These are phyloP conservation scores for Heliamphora exappendiculata DNA, from an alignment of 148 eudicot species.

Conservation along the genomic window DNA sequence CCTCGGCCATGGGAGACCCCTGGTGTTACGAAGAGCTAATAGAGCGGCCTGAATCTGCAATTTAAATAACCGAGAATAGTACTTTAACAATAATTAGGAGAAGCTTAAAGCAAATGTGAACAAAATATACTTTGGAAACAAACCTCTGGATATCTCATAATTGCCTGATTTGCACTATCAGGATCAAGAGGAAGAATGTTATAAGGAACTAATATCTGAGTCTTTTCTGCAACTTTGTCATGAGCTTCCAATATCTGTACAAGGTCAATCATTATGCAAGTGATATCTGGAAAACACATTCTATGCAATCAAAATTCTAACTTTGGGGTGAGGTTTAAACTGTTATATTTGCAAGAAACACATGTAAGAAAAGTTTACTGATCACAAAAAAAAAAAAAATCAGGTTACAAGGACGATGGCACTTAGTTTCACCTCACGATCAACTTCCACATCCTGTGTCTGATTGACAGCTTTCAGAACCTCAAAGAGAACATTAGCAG, in stretches of 20 bases:
- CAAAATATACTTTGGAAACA: background rate
- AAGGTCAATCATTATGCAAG: background rate
- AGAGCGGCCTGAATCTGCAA: slow-evolving; percentile 93
- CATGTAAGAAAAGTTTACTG: background rate
- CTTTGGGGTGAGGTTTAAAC: background rate
- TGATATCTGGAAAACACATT: background rate
- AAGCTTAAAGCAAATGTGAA: background rate
- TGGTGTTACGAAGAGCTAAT: slow-evolving; percentile 81
- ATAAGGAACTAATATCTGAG: slow-evolving; percentile 80
- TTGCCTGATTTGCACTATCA: slow-evolving; percentile 96
- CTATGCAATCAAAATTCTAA: background rate
- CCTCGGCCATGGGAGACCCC: slow-evolving; percentile 99
- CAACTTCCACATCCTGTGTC: slow-evolving; percentile 92
- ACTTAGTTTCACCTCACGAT: slow-evolving; percentile 64
- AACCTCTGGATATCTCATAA: slow-evolving; percentile 98
- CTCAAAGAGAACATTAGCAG: slow-evolving; percentile 99
- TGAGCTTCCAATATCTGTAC: slow-evolving; percentile 87
- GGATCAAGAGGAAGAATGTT: slow-evolving; percentile 98
- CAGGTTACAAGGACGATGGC: slow-evolving; percentile 1
- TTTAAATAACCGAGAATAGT: background rate
- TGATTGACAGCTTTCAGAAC: slow-evolving; percentile 92
- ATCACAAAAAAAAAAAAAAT: background rate
- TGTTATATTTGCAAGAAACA: slow-evolving; percentile 8
- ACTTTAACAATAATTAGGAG: slow-evolving; percentile 6
- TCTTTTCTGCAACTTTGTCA: slow-evolving; percentile 94